A percentile compares a stretch with the other conserved stretches of the same genome.
Conservation (phyloP, 2,329 filamentous ascomycete species). For the Apiospora kogelbergensis region DNA sequence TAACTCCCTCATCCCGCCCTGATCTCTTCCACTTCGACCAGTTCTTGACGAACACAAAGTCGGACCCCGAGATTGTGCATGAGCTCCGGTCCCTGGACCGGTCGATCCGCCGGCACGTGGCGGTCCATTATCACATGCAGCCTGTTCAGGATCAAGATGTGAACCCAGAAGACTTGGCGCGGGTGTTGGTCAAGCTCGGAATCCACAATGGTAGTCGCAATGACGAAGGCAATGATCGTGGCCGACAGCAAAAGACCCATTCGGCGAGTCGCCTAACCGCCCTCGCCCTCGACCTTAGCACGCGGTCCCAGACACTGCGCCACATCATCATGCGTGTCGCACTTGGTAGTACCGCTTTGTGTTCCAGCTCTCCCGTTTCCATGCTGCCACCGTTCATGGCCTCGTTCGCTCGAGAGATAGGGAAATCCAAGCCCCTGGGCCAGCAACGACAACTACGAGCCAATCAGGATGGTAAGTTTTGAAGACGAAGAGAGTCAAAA, state of each 20-base stretch:
- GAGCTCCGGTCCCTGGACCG: conserved; percentile 34
- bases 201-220: background rate
- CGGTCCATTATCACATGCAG: conserved; percentile 37
- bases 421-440: background rate
- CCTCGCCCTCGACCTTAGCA: background rate
- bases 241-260: background rate
- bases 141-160: conserved; percentile 19
- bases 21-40: conserved; percentile 28
- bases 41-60: conserved; percentile 35
- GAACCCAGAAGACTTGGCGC: conserved; percentile 17
- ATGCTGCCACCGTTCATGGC: background rate
- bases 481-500: too few species aligned
- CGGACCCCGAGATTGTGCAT: conserved; percentile 35
- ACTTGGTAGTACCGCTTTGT: background rate
- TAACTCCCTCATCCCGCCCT: conserved; percentile 11
- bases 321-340: conserved; percentile 3
- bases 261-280: background rate
- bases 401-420: background rate
- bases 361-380: background rate
- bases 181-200: conserved; percentile 23
- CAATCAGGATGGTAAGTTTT: background rate
- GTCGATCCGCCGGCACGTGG: conserved; percentile 40
- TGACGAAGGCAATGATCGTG: background rate
- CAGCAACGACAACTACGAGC: background rate
- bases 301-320: background rate